Evolutionary conservation across 2,329 filamentous ascomycete genomes (phyloP), one percentile per base, ranked within the genome.

Genomic region (Colletotrichum orchidophilum): DNA sequence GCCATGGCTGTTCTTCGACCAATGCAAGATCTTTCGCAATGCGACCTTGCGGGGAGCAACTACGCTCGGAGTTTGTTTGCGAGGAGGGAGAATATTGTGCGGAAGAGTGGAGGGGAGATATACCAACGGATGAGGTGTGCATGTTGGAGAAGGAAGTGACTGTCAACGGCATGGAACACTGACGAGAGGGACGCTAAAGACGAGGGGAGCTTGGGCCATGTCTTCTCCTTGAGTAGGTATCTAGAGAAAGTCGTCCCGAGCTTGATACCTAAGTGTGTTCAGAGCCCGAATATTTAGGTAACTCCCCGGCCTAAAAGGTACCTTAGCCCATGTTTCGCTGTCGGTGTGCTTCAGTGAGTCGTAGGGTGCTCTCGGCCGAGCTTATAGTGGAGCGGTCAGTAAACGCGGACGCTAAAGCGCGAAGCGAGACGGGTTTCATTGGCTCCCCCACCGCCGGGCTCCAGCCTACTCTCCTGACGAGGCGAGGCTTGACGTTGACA

Each of bases 401-500:
- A 24, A 58, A 53, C 39, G 31, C 39, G n/a, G 26, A 31, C 52
- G 29, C 42, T 53, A 42, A 27, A 53, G 27, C n/a, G 13, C 29
- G 31, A 52, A 35, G 29, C 46, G 46, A 53, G 29, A 15, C n/a
- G 27, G 21, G 49, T n/a, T 31, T 31, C 29, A 52, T 53, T 63
- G 49, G 49, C 7, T 31, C 29, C 49, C 60, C 24, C 29, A 18
- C 33, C n/a, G 29, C 26, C 27, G 31, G 46, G 29, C 29, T n/a
- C 27, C 59, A 53, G 46, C 46, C 59, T 52, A 29, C 27, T 35
- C 46, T 62, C 46, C 63, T 42, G 63, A 68, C 50, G 57, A 49
- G 65, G 63, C 27, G 58, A 71, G 64, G 57, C 68, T 68, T 62
- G 58, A 68, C 58, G 18, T 66, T 71, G 68, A 63, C 68, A 71